phyloP scores from a whole-genome alignment of 2,329 filamentous ascomycete species.

The Hortaea werneckii region DNA sequence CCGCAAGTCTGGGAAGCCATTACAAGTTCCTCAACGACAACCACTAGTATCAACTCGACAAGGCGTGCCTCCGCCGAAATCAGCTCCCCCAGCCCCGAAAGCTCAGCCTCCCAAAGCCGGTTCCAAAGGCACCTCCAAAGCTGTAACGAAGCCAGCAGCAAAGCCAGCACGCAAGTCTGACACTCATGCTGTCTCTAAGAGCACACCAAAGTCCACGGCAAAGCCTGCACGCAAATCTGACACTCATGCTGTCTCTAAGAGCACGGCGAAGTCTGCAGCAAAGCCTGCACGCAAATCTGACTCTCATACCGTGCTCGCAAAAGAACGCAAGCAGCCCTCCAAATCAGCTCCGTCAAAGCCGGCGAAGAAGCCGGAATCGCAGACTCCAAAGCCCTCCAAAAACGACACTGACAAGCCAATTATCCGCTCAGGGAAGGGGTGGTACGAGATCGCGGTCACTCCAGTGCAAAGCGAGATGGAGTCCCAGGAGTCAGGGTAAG shows the following conservation, averaged over 20 bases:
- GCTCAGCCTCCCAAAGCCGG: not conserved
- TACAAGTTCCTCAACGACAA: not conserved
- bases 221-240: not conserved
- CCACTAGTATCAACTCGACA: not conserved
- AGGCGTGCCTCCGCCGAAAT: not conserved
- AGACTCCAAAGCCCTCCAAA: constrained; percentile 1
- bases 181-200: not conserved
- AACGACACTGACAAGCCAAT: constrained; percentile 7
- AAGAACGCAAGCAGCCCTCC: not conserved
- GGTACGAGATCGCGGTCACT: constrained; percentile 9
- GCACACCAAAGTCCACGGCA: not conserved
- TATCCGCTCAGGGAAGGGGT: constrained; percentile 10
- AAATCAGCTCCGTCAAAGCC: not conserved
- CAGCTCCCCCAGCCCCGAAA: not conserved
- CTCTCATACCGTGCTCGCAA: not conserved
- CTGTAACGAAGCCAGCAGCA: not conserved
- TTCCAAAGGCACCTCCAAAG: not conserved
- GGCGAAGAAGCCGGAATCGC: not conserved
- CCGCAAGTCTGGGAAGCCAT: not conserved
- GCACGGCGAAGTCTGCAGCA: not conserved
- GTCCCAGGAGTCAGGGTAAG: constrained; percentile 1
- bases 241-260: no score
- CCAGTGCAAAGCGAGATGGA: constrained; percentile 1
- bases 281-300: not conserved
- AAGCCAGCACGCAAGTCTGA: constrained; percentile 1